Base-by-base conservation (phyloP, 2,329 filamentous ascomycete species). In the Aspergillus glaucus region DNA sequence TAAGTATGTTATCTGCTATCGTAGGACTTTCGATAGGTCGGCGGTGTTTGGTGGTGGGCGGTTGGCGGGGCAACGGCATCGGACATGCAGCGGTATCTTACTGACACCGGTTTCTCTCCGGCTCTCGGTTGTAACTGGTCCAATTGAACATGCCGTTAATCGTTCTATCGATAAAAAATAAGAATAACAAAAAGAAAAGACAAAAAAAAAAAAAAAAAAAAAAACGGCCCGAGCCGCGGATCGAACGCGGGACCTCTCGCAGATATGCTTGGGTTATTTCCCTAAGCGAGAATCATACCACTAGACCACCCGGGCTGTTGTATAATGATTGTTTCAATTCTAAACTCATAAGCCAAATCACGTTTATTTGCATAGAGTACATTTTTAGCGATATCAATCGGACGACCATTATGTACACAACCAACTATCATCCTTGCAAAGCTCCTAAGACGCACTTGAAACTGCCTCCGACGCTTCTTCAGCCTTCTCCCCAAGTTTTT, bases 221-320 rank as follows among this genome's bases (percentile, higher is more conserved):
- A 14, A 40, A 36, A 44, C 37, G 47, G 50, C 46, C 46, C 52
- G 47, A 50, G 50, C 50, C 52, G 52, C 52, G 52, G 52, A 53
- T 53, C 51, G 51, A 53, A 48, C 46, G 51, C 51, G 51, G 50
- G 52, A 54, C 47, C 52, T 52, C 50, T 54, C 52, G 52, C 50
- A 54, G 47, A 52, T 52, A 41, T 48, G 46, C 46, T 48, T 48
- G 46, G 46, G 46, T 48, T 40, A 40, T 26, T 41, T 43, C 46
- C 45, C 52, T 52, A 52, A 48, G 52, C 50, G 47, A 54, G 45
- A 52, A 53, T 51, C 48, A 53, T 50, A 53, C 51, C 51, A 53
- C 51, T 53, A 50, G 51, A 53, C 51, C 51, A 53, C 51, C 51
- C 51, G 51, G 51, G 51, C 51, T 14, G 10, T 44, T n/a, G 19